Evolutionary conservation across 2,329 filamentous ascomycete species (phyloP), one percentile per base, ranked within the genome.

Genomic region (Aschersonia sp.): DNA sequence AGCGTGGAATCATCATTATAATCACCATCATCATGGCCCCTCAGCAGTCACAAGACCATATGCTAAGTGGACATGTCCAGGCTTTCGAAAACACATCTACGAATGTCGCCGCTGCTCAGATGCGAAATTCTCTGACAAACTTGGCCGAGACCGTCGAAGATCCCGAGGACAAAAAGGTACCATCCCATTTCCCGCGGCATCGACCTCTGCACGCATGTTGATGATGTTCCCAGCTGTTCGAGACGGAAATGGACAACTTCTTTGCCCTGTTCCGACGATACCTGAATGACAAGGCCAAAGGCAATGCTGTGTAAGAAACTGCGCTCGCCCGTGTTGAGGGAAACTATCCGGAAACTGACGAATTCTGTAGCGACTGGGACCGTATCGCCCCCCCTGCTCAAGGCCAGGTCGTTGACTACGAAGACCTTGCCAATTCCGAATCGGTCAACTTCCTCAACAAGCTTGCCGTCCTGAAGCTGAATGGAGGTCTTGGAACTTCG

Each of bases 201-300:
- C 8, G 9, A 11, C 9, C 14, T 42, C 9, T 37, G 11, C 3
- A 41, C 12, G 41, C 43, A 14, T 40, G 40, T 14, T 12, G 51
- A 47, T 55, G 49, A 32, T 30, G 9, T 8, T 29, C 44, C 57
- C 56, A 87, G 86, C 81, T 94, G 56, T 97, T 97, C 68, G 90
- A 97, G 73, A 94, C 89, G 5, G 90, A 98, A 72, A 97, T 95
- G 89, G 92, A 98, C 79, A 98, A 98, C 81, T 98, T 98, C 77
- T 98, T 98, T 65, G 84, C 88, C 51, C 84, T 98, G 52, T 98
- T 98, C 83, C 85, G 92, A 64, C 82, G 92, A 70, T 98, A 95
- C 71, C 75, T 98, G 54, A 95, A 95, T 66, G 92, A 97, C 74
- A 95, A 95, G 77, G 90, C 92, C 63, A 97, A 97, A 81, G 89